Conservation (phyloP, 768 basidiomycete species). For the Thelephora ganbajun region DNA sequence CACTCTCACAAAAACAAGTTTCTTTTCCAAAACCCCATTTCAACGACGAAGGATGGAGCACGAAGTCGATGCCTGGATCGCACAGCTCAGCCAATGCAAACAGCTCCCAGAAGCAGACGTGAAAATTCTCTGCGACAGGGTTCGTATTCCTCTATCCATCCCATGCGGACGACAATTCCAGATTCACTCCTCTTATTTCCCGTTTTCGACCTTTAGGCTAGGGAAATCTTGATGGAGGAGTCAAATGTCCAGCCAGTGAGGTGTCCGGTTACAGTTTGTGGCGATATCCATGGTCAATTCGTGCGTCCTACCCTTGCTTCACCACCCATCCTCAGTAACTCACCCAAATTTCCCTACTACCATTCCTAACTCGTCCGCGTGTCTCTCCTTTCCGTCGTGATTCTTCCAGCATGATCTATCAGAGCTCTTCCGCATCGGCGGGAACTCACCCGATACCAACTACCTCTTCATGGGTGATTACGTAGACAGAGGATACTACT, state of each 20-base stretch:
- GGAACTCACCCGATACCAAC: constrained; percentile 97
- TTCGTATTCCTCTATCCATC: constrained; percentile 25
- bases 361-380: constrained; percentile 6
- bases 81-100: constrained; percentile 94
- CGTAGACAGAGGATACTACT: constrained; percentile 98
- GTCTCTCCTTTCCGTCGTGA: constrained; percentile 1
- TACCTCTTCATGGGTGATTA: constrained; percentile 99
- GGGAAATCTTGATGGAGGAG: constrained; percentile 98
- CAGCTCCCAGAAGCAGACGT: constrained; percentile 91
- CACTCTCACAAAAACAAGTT: too few relatives aligned
- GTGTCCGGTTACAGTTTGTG: constrained; percentile 98
- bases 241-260: constrained; percentile 97
- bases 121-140: constrained; percentile 98
- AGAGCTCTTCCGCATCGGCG: constrained; percentile 96
- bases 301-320: constrained; percentile 37
- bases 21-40: too few relatives aligned
- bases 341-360: background rate
- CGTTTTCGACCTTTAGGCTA: constrained; percentile 43
- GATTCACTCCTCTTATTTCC: constrained; percentile 4
- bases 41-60: constrained; percentile 23
- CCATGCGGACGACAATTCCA: constrained; percentile 17
- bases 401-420: constrained; percentile 87
- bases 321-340: constrained; percentile 2
- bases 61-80: constrained; percentile 95
- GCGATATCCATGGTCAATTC: constrained; percentile 99